Conservation (phyloP, 352 stramenopile genomes). For the Saprolegnia parasitica region DNA sequence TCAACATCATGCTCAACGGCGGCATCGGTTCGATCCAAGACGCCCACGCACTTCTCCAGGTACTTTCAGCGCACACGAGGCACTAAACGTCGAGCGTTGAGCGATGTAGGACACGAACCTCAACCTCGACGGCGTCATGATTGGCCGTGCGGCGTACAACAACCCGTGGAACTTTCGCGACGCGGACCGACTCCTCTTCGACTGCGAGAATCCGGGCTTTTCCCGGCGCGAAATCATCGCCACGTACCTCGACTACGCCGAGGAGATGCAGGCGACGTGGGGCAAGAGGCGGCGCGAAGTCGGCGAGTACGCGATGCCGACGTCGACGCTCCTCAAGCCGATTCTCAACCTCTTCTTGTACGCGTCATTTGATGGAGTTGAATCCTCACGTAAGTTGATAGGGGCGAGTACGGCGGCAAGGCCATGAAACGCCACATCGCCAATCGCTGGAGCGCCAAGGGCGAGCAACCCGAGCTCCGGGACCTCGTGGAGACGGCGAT, state of each 20-base stretch:
- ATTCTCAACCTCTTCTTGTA: conserved; percentile 74
- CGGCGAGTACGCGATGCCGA: conserved; percentile 68
- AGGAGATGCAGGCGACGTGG: conserved; percentile 71
- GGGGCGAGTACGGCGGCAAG: conserved; percentile 70
- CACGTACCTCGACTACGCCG: conserved; percentile 82
- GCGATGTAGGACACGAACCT: conserved; percentile 31
- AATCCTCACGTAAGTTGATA: conserved; percentile 30
- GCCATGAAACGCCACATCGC: conserved; percentile 77
- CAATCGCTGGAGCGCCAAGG: conserved; percentile 55
- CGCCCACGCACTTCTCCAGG: conserved; percentile 82
- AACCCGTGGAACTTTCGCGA: conserved; percentile 85
- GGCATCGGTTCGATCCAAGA: conserved; percentile 91
- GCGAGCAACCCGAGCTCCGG: conserved; percentile 53
- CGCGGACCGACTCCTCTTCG: conserved; percentile 80
- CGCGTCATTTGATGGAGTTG: conserved; percentile 19
- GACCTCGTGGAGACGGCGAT: conserved; percentile 72
- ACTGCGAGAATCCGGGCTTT: conserved; percentile 66
- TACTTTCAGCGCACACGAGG: conserved; percentile 16
- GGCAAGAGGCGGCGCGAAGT: conserved; percentile 31
- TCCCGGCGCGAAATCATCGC: conserved; percentile 81
- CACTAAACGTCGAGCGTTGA: too few species aligned
- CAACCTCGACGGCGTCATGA: conserved; percentile 86
- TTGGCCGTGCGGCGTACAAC: conserved; percentile 85
- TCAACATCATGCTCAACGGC: conserved; percentile 97
- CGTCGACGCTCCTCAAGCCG: conserved; percentile 73